Evolutionary conservation across 176 grass and related monocot genomes (phyloP), one percentile per base, ranked within the genome.

Genomic region (Phyllostachys edulis): DNA sequence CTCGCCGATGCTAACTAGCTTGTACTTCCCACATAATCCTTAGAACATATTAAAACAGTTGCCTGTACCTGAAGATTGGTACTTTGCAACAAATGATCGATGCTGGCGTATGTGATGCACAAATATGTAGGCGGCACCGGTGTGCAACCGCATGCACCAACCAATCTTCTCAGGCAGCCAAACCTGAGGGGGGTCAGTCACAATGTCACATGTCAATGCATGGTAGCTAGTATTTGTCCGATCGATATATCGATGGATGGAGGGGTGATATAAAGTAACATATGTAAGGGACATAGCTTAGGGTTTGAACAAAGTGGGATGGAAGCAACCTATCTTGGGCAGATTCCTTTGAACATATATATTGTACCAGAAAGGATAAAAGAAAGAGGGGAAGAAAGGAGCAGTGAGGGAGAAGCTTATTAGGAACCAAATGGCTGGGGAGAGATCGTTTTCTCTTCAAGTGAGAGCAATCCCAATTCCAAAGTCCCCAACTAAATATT

Each of bases 381-480:
- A 68, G 69, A 73, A 56, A 71, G 6, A 36, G 64, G 64, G 52
- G 21, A 24, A 34, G 11, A 45, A 47, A 47, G 29, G 1, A 12
- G 8, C 16, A 39, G 34, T 44, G 60, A 75, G 34, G 34, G 45
- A 55, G 71, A 84, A 84, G 71, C 10, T 64, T 60, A 16, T 21
- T 23, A 73, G 26, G 62, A 73, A 61, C 32, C 27, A 18, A 23
- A 21, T 26, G 66, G 81, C 76, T 7, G 79, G 65, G 84, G 67
- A 69, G 75, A 87, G 76, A 82, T 88, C 78, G 73, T 85, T 85
- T 88, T 91, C 82, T 91, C 78, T 88, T 91, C 51, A 79, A 85
- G 65, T 54, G 73, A 82, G 82, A 85, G 86, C 89, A 88, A 88
- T 75, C 70, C 27, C 78, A 54, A 52, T 59, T 52, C 66, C 55